A percentile compares a stretch with the other conserved stretches of the same genome.
These are phyloP conservation scores for Codiaeum variegatum DNA, from an alignment of 441 rosid species.

Conservation along the genomic window DNA sequence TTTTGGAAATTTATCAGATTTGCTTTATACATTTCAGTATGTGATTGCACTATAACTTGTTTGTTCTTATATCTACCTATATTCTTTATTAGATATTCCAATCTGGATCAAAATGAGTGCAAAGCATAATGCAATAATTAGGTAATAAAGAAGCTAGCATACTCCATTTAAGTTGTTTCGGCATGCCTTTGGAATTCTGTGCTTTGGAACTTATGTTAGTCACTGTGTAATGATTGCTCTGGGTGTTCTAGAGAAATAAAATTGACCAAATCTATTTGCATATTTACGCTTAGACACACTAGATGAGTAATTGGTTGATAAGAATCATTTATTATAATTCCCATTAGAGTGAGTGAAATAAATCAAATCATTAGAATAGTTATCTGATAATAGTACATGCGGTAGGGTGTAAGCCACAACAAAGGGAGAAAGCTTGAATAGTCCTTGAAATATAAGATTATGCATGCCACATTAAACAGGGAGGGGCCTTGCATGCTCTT, in stretches of 20 bases:
- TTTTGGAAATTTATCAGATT: background rate
- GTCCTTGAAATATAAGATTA: too few relatives aligned
- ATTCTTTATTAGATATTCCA: background rate
- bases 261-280: conserved; percentile 1
- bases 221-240: background rate
- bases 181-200: background rate
- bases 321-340: conserved; percentile 16
- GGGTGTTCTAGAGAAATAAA: background rate
- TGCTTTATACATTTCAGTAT: background rate
- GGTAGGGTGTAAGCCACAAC: conserved; percentile 17
- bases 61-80: background rate
- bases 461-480: too few relatives aligned
- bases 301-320: conserved; percentile 10
- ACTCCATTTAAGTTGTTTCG: conserved; percentile 1
- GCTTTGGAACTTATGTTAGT: background rate
- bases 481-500: too few relatives aligned
- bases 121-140: background rate
- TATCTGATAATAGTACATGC: conserved; percentile 10
- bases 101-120: background rate
- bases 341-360: conserved; percentile 1
- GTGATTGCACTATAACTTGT: background rate
- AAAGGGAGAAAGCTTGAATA: conserved; percentile 21
- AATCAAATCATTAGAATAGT: conserved; percentile 15
- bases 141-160: conserved; percentile 4
- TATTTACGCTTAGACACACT: background rate